Conservation (phyloP, 2,329 filamentous ascomycete species). For the Cladophialophora yegresii region DNA sequence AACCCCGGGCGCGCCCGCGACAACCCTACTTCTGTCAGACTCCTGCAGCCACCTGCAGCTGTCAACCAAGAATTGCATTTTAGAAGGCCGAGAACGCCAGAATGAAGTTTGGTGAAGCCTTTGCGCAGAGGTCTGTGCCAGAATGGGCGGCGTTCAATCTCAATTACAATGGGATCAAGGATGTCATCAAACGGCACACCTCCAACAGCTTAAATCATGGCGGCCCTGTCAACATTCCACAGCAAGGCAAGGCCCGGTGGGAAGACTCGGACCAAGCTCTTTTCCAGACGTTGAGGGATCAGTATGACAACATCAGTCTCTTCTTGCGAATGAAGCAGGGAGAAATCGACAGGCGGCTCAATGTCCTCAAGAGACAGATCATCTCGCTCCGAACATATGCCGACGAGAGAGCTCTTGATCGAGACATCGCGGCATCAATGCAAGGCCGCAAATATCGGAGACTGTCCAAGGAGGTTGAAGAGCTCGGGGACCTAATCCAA, state of each 20-base stretch:
- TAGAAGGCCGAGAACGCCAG: no score
- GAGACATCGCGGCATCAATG: slow-evolving; percentile 23
- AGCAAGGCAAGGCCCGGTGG: slow-evolving; percentile 61
- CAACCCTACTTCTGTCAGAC: not conserved
- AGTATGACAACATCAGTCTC: slow-evolving; percentile 75
- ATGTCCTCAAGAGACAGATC: slow-evolving; percentile 46
- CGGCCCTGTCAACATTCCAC: slow-evolving; percentile 72
- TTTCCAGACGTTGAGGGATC: slow-evolving; percentile 68
- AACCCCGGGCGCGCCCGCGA: not conserved
- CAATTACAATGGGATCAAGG: slow-evolving; percentile 84
- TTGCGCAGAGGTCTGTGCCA: slow-evolving; percentile 74
- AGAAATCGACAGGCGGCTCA: slow-evolving; percentile 69
- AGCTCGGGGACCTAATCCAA: slow-evolving; percentile 68
- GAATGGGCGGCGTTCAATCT: slow-evolving; percentile 84
- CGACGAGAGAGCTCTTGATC: slow-evolving; percentile 20
- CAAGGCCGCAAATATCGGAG: slow-evolving; percentile 48
- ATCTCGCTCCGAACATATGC: slow-evolving; percentile 36
- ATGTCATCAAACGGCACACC: slow-evolving; percentile 79
- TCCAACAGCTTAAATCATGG: slow-evolving; percentile 61
- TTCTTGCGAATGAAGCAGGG: slow-evolving; percentile 79
- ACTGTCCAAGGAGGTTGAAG: slow-evolving; percentile 55
- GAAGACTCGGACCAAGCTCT: slow-evolving; percentile 70
- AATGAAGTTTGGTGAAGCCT: slow-evolving; percentile 77
- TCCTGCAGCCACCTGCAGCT: not conserved
- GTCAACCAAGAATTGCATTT: not conserved